phyloP scores from a whole-genome alignment of 139 green algal species.

The Haematococcus sp. region DNA sequence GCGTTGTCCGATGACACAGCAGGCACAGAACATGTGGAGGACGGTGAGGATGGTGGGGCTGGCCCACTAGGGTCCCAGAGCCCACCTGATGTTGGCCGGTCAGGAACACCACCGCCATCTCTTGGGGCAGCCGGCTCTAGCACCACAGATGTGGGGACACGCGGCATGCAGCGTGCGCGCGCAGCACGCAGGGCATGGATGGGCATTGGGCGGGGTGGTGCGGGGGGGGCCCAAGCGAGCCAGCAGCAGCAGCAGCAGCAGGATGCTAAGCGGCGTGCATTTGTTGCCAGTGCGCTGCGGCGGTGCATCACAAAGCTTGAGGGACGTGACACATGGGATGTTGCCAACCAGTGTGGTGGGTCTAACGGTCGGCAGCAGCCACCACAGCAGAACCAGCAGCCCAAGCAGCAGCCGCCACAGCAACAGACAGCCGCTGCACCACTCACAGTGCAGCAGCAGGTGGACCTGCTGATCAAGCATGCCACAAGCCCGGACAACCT shows the following conservation, averaged over 20 bases:
- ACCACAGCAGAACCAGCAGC: slow-evolving; percentile 12
- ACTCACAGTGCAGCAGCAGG: slow-evolving; percentile 49
- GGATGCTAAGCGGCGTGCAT: slow-evolving; percentile 16
- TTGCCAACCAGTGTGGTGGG: not conserved
- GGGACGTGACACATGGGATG: slow-evolving; percentile 22
- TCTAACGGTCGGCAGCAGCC: slow-evolving; percentile 4
- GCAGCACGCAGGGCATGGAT: slow-evolving; percentile 12
- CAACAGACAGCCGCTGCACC: not conserved
- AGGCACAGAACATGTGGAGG: too few species aligned
- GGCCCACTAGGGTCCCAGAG: too few species aligned
- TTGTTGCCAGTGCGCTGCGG: slow-evolving; percentile 30
- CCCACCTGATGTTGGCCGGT: too few species aligned
- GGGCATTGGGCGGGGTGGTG: too few species aligned
- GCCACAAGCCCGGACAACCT: slow-evolving; percentile 65
- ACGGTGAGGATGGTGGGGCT: too few species aligned
- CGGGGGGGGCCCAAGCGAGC: too few species aligned
- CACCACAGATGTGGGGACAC: too few species aligned
- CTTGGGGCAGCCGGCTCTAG: too few species aligned
- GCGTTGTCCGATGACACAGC: not conserved
- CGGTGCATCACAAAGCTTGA: slow-evolving; percentile 43
- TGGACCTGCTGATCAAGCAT: slow-evolving; percentile 55
- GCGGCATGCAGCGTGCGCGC: not conserved
- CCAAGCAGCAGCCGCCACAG: slow-evolving; percentile 12
- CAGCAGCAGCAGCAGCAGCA: too few species aligned
- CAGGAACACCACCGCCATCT: too few species aligned